Base-by-base conservation (phyloP, 768 basidiomycete genomes). In the Paxillus rubicundulus region DNA sequence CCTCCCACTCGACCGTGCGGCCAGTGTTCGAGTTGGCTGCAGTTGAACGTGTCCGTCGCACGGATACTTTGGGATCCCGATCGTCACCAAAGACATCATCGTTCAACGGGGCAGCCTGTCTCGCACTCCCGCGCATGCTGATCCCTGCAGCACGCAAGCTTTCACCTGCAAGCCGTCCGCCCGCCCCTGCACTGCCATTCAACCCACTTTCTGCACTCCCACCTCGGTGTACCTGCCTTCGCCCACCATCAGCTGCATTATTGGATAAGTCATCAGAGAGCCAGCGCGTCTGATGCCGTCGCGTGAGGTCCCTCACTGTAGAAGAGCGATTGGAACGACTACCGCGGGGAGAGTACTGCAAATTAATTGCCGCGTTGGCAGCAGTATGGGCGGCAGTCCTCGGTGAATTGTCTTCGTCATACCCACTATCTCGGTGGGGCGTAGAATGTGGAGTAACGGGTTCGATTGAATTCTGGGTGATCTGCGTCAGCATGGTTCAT, bases 201-300 rank as follows among this genome's bases (percentile, higher is more conserved):
- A 86, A 64, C 8, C 82, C 74, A 62, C 80, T 87, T 70, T 90
- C 89, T 3, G 82, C 85, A 63, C 86, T 89, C 5, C 88, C 88
- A 0, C 78, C 79, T 33, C 88, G 73, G 14, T 78, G 64, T 28
- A 75, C 75, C 62, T 87, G 87, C 39, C 78, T 70, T 24, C 80
- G 70, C 27, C 84, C 86, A 27, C 46, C 24, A 14, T 64, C 62
- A 0, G 51, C 64, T 5, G 54, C 49, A 18, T 64, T 63, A 0
- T 65, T 61, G 12, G 62, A 56, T 3, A 77, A 39, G 60, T 84
- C 82, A 52, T 79, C 81, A 16, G 79, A 81, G 30, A 76, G 61
- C 81, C 80, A 82, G 39, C 80, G 69, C 14, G 77, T 73, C 59
- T 80, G 81, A 56, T 82, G 77, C 50, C 73, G 72, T 48, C 77